Conservation (phyloP, 2,329 filamentous ascomycete genomes). For the Penicillium brasilianum region DNA sequence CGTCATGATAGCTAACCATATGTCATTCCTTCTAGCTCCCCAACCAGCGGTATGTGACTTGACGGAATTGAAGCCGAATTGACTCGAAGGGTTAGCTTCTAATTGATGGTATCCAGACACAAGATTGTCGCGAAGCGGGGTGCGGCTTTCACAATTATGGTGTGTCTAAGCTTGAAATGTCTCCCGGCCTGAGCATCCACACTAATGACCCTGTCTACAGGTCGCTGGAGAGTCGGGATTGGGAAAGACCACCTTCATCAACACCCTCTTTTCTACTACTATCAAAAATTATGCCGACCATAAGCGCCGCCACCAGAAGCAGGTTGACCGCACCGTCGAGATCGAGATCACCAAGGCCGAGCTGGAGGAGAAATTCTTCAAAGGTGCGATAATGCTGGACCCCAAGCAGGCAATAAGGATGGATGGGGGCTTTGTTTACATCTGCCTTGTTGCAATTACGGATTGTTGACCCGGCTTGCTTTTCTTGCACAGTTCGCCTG, state of each 20-base stretch:
- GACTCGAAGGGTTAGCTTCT: slow-evolving; percentile 24
- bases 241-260: slow-evolving; percentile 99
- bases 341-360: slow-evolving; percentile 99
- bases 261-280: slow-evolving; percentile 99
- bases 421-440: not conserved
- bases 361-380: slow-evolving; percentile 99
- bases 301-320: slow-evolving; percentile 98
- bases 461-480: slow-evolving; percentile 14
- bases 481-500: slow-evolving; percentile 73
- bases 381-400: slow-evolving; percentile 66
- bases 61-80: slow-evolving; percentile 10
- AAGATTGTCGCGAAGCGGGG: slow-evolving; percentile 82
- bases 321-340: slow-evolving; percentile 99
- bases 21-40: slow-evolving; percentile 57
- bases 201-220: slow-evolving; percentile 55
- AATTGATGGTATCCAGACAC: slow-evolving; percentile 56
- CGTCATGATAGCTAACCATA: slow-evolving; percentile 20
- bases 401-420: not conserved
- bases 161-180: slow-evolving; percentile 52
- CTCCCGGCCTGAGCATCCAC: not conserved
- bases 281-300: slow-evolving; percentile 99
- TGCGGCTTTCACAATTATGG: slow-evolving; percentile 99
- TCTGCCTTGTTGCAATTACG: slow-evolving; percentile 6
- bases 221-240: slow-evolving; percentile 98
- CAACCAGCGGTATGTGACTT: slow-evolving; percentile 69